Evolutionary conservation across 1,284 basidiomycete species (phyloP), one percentile per base, ranked within the genome.

Genomic region (Afroboletus lepidellus): DNA sequence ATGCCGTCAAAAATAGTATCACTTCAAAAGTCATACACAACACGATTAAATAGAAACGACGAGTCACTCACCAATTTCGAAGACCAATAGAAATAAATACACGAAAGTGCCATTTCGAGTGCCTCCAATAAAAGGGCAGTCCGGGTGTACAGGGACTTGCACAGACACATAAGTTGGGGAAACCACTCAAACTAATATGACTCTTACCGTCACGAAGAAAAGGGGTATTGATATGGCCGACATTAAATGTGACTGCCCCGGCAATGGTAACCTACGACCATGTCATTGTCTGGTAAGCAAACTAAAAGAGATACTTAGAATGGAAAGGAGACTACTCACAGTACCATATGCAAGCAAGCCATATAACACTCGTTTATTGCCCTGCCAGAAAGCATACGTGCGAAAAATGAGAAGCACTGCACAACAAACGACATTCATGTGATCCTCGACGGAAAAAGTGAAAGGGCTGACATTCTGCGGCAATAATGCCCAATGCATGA

Each of bases 341-440:
- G 8, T 3, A 42, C 18, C 43, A 6, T 51, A 59, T 39, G 20
- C 18, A 12, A 47, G 4, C 24, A 63, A 53, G 8, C 50, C 61
- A 9, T 41, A 61, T 32, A 53, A 32, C 2, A 61, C 18, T 5
- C 43, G 38, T 27, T 41, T 65, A 24, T 58, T 24, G 12, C 56
- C 38, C 23, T 52, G 33, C 60, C 60, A 61, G 18, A 60, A 61
- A 1, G 62, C 62, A 15, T 51, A 63, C 4, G 60, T 63, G 39
- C 58, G 60, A 18, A 61, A 13, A 41, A 56, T 5, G 3, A 61
- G 48, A 36, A 65, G 59, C 24, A 43, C 62, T 63, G 42, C 13
- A 30, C 30, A 6, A 18, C 25, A 23, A 23, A 41, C 8, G 9
- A 23, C 15, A 16, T 48, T 41, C n/a, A 29, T 24, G 18, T 8